A percentile compares a stretch with the other conserved stretches of the same genome.
Evolutionary conservation across 139 green algal species (phyloP).

Genomic region (Trebouxia sp.): DNA sequence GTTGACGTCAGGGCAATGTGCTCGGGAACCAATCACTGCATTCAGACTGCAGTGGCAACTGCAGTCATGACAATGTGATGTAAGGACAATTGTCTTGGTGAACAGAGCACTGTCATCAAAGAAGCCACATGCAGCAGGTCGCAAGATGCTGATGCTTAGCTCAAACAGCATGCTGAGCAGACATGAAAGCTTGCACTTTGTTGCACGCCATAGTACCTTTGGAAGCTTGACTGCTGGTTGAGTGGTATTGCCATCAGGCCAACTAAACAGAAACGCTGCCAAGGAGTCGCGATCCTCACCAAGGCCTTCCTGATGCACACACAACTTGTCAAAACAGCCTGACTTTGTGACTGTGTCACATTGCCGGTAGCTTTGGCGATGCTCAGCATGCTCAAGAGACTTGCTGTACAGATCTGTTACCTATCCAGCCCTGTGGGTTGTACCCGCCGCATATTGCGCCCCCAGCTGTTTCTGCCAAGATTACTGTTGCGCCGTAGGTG

Average conservation of each 20-base stretch:
- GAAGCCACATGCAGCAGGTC: too few species aligned
- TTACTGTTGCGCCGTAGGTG: slow-evolving; percentile 58
- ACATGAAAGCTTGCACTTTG: not conserved
- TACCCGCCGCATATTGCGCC: slow-evolving; percentile 73
- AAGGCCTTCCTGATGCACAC: slow-evolving; percentile 46
- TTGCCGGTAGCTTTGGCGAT: not conserved
- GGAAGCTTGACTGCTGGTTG: slow-evolving; percentile 62
- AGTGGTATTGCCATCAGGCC: slow-evolving; percentile 55
- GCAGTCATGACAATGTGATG: not conserved
- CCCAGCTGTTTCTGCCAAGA: slow-evolving; percentile 50
- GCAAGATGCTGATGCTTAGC: too few species aligned
- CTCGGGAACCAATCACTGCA: too few species aligned
- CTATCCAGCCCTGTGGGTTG: slow-evolving; percentile 59
- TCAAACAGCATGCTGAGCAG: too few species aligned
- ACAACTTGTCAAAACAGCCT: not conserved
- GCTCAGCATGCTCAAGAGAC: not conserved
- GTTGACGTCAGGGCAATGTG: too few species aligned
- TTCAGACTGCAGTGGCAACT: not conserved
- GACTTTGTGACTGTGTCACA: not conserved
- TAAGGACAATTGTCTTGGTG: too few species aligned
- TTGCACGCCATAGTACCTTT: too few species aligned
- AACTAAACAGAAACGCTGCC: slow-evolving; percentile 81
- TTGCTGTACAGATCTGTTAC: not conserved
- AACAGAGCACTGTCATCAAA: too few species aligned
- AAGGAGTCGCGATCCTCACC: slow-evolving; percentile 68